phyloP scores from a whole-genome alignment of 2,329 filamentous ascomycete genomes.

The Ceratocystis albifundus region DNA sequence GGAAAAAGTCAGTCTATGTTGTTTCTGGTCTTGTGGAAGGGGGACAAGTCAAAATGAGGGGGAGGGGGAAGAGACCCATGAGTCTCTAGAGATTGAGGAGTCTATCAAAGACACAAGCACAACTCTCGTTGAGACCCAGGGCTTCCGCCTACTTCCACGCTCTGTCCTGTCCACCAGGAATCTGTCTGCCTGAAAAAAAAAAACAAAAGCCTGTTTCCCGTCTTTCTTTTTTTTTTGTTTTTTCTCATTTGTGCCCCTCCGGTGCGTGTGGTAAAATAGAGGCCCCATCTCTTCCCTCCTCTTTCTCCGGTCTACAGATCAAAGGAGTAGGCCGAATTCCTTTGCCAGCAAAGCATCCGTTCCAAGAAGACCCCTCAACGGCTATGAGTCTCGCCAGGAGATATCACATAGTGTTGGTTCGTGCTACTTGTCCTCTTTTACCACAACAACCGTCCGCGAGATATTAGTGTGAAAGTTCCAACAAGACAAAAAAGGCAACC shows the following conservation, averaged over 20 bases:
- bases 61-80: neutral
- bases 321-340: neutral
- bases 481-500: constrained; percentile 11
- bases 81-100: neutral
- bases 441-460: constrained; percentile 15
- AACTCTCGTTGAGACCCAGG: neutral
- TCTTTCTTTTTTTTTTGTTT: constrained; percentile 1
- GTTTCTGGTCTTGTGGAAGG: constrained; percentile 10
- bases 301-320: constrained; percentile 11
- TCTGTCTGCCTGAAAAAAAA: constrained; percentile 17
- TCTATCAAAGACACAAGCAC: neutral
- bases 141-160: neutral
- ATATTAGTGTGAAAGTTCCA: constrained; percentile 20
- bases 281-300: neutral
- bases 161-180: constrained; percentile 2
- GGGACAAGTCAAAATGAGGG: constrained; percentile 3
- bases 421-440: constrained; percentile 8
- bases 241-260: neutral
- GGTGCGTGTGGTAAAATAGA: constrained; percentile 4
- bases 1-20: constrained; percentile 21
- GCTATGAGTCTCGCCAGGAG: neutral
- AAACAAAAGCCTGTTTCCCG: constrained; percentile 4
- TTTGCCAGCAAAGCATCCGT: neutral
- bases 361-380: neutral
- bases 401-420: neutral